Base-by-base conservation (phyloP, 1,139 yeast genomes). In the Pichia sp. region DNA sequence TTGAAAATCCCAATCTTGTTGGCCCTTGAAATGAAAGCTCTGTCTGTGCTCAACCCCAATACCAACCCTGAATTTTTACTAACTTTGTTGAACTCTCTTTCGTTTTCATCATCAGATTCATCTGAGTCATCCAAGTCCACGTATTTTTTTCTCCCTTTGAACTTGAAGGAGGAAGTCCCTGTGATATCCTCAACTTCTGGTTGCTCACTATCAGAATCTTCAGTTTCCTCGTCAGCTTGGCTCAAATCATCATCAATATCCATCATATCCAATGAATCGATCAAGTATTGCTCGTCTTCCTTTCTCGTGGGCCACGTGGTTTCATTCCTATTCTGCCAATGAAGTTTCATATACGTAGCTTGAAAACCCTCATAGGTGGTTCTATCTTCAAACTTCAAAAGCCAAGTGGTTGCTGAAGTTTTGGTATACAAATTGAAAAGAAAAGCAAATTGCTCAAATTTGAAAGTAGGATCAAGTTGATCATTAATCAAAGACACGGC, bases 1-100 rank as follows among this genome's bases (percentile, higher is more conserved):
- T 78, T 83, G 71, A 89, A 89, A 5, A 90, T 92, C 26, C 97
- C 97, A 54, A 90, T 75, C 62, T 81, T 82, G 67, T 88, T 75
- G 8, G 92, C 96, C 61, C 95, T 80, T 0, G 87, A 84, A 34
- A 90, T 93, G 67, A 79, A 90, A 0, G 95, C 78, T 41, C 95
- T 76, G 64, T 87, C 85, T 60, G 83, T 84, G 53, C 79, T 78
- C 59, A 74, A 80, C 1, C 96, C 93, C 16, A 89, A 84, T 0
- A 87, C 83, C 61, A 90, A 75, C 34, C 81, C 82, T 52, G 82
- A 78, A 67, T 87, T 87, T 61, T 77, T 74, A 53, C 76, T 72
- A 26, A 71, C 69, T 10, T 56, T 45, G 49, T 67, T 65, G 36
- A 63, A 71, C 5, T 40, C 38, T 5, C 40, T 23, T 46, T 26